phyloP scores from a whole-genome alignment of 225 moss, liverwort and hornwort species.

The Pseudoscleropodium purum region DNA sequence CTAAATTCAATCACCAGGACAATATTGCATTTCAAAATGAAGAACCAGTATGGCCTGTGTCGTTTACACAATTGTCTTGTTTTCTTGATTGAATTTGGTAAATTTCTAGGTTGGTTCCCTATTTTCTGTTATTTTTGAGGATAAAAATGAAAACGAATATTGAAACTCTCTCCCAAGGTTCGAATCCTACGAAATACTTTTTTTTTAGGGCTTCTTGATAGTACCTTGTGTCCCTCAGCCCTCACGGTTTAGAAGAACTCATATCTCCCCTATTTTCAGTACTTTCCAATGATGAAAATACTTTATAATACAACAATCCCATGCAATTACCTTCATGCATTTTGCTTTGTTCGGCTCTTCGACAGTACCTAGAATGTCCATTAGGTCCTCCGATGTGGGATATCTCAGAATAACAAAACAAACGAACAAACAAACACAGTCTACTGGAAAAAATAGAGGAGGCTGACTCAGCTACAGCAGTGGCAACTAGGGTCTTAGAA shows the following conservation, averaged over 20 bases:
- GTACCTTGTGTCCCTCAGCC: not conserved
- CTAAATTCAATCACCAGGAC: not conserved
- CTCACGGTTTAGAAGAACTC: not conserved
- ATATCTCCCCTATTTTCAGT: not conserved
- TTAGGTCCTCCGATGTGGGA: not conserved
- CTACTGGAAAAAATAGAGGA: not conserved
- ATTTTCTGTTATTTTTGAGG: not conserved
- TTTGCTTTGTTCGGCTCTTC: not conserved
- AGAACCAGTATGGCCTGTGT: not conserved
- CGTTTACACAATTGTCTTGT: not conserved
- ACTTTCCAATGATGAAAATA: not conserved
- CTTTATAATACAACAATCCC: not conserved
- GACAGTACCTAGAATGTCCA: not conserved
- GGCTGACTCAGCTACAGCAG: not conserved
- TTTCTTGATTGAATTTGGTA: not conserved
- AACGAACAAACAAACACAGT: not conserved
- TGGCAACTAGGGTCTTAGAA: not conserved
- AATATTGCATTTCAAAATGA: not conserved
- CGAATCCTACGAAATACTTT: not conserved
- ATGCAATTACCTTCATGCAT: not conserved
- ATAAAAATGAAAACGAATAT: not conserved
- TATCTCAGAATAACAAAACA: not conserved
- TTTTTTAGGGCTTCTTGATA: not conserved
- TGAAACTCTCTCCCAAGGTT: not conserved
- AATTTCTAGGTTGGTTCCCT: not conserved